Evolutionary conservation across 2,329 filamentous ascomycete species (phyloP), one percentile per base, ranked within the genome.

Genomic region (Diplodia sapinea): DNA sequence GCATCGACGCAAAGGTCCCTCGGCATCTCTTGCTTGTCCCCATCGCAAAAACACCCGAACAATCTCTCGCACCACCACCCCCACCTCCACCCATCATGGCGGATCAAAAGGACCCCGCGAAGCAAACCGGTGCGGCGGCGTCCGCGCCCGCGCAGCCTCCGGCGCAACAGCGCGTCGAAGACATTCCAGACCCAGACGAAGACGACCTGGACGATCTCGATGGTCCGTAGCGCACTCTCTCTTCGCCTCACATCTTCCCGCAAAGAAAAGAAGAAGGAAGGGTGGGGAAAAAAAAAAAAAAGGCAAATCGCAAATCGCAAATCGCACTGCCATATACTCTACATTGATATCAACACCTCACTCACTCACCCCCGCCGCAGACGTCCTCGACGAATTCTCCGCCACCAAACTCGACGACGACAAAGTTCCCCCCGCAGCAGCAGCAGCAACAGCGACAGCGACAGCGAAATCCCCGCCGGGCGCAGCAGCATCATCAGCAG

Each of bases 151-250:
- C 43, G n/a, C 43, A 36, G 47, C 20, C 65, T 43, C 20, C 69
- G 15, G 55, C 65, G 17, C 33, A 63, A 43, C 43, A 47, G 17
- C 47, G 69, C 50, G 68, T 71, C 56, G 79, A 63, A 47, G 57
- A 63, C 29, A 56, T 68, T 17, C 90, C 93, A 23, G 94, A 97
- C 74, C 94, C 94, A 7, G 94, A 98, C 71, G 94, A 96, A 79
- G 95, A 95, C 79, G 92, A 95, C 72, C 82, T 95, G 23, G 92
- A 97, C 75, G 95, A 98, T 74, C 83, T 99, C 54, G 95, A 99
- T 80, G 93, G 92, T 92, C 79, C 72, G 82, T 74, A 62, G 31
- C 50, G 17, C 23, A 8, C 20, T 52, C 40, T 4, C 23, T 15
- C 20, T 23, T 23, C 20, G 13, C 26, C 20, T 9, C 33, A 36